Evolutionary conservation across 176 grass and related monocot genomes (phyloP).

Genomic region (Oryza punctata): DNA sequence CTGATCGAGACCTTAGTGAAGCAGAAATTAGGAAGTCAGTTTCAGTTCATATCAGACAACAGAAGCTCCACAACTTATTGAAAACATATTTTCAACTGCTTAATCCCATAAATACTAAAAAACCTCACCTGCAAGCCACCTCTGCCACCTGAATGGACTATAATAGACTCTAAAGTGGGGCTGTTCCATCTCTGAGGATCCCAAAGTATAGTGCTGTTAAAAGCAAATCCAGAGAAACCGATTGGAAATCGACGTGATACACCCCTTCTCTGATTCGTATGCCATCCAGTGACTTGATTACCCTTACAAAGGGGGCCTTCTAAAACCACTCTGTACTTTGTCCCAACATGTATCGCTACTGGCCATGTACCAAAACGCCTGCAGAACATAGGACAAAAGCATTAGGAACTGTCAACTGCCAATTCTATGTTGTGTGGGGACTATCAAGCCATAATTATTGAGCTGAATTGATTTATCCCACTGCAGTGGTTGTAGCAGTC

Average conservation of each 20-base stretch:
- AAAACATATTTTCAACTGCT: slow-evolving; percentile 4
- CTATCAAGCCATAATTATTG: slow-evolving; percentile 21
- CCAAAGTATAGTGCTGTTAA: slow-evolving; percentile 94
- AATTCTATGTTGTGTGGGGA: not conserved
- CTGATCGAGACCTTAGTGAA: not conserved
- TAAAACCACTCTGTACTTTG: slow-evolving; percentile 62
- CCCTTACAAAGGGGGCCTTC: slow-evolving; percentile 86
- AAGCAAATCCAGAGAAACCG: slow-evolving; percentile 83
- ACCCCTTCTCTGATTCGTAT: slow-evolving; percentile 61
- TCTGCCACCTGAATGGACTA: slow-evolving; percentile 71
- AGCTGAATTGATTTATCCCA: not conserved
- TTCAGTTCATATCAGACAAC: not conserved
- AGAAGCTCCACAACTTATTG: not conserved
- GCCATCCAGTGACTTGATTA: slow-evolving; percentile 86
- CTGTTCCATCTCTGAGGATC: slow-evolving; percentile 81
- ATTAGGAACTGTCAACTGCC: slow-evolving; percentile 26
- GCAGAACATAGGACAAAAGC: slow-evolving; percentile 30
- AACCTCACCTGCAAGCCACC: slow-evolving; percentile 69
- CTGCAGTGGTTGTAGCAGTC: not conserved
- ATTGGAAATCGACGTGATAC: slow-evolving; percentile 64
- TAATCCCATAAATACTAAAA: not conserved
- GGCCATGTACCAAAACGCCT: slow-evolving; percentile 93
- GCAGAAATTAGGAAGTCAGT: not conserved
- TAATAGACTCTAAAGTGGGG: slow-evolving; percentile 59
- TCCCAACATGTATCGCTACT: slow-evolving; percentile 67